Evolutionary conservation across 2,329 filamentous ascomycete genomes (phyloP).

Genomic region (Cladosporium sp.): DNA sequence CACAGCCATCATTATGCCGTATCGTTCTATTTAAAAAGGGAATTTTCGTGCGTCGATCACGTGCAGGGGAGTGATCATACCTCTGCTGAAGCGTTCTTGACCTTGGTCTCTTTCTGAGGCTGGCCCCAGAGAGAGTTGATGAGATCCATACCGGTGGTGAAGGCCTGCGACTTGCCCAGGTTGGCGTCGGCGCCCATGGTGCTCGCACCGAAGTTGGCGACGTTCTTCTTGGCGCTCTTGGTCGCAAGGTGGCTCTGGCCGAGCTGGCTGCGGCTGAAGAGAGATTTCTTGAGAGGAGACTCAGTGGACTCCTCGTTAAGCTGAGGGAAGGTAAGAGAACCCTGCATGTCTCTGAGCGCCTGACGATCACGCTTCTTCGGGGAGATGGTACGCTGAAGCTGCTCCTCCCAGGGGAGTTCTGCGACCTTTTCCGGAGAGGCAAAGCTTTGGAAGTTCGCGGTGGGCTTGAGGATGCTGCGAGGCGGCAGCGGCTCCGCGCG

Average conservation of each 20-base stretch:
- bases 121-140: conserved; percentile 92
- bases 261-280: conserved; percentile 64
- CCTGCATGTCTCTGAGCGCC: conserved; percentile 63
- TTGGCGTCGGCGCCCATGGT: conserved; percentile 14
- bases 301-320: conserved; percentile 30
- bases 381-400: conserved; percentile 89
- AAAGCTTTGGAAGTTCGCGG: conserved; percentile 27
- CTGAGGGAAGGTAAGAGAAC: conserved; percentile 51
- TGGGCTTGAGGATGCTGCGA: conserved; percentile 47
- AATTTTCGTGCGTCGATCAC: background rate
- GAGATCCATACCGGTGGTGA: conserved; percentile 86
- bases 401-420: conserved; percentile 85
- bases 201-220: conserved; percentile 17
- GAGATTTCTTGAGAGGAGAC: conserved; percentile 72
- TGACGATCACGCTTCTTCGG: conserved; percentile 86
- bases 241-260: conserved; percentile 30
- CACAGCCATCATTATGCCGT: conserved; percentile 16
- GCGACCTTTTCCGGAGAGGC: conserved; percentile 53
- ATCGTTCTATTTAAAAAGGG: background rate
- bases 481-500: conserved; percentile 62
- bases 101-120: conserved; percentile 46
- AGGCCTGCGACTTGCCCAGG: conserved; percentile 50
- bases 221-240: conserved; percentile 30
- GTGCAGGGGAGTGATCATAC: conserved; percentile 60
- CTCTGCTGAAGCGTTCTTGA: conserved; percentile 62